Conservation (phyloP, 192 early-diverging fungal genomes). For the Chytriomyces sp. region DNA sequence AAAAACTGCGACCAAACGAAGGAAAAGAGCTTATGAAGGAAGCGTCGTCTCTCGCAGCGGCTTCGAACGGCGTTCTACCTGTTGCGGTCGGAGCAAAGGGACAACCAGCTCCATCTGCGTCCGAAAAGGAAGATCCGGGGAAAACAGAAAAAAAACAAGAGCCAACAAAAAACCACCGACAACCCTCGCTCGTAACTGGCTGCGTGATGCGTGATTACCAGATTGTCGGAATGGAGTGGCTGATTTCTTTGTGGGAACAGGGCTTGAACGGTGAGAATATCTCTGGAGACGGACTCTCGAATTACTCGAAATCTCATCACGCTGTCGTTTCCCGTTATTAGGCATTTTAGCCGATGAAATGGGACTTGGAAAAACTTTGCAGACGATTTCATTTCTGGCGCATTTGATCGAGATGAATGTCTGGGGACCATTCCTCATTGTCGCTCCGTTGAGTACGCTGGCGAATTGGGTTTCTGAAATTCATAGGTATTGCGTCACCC, state of each 20-base stretch:
- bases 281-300: background rate
- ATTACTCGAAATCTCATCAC: background rate
- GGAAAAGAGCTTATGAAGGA: constrained; percentile 21
- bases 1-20: constrained; percentile 28
- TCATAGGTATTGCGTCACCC: constrained; percentile 56
- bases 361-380: constrained; percentile 94
- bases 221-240: constrained; percentile 93
- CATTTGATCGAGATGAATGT: constrained; percentile 78
- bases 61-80: background rate
- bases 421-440: constrained; percentile 87
- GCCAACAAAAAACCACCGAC: constrained; percentile 16
- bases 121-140: background rate
- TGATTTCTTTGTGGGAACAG: constrained; percentile 93
- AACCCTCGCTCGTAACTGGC: constrained; percentile 44
- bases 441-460: constrained; percentile 87
- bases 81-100: constrained; percentile 22
- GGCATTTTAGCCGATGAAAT: constrained; percentile 92
- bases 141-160: background rate
- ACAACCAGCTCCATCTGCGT: background rate
- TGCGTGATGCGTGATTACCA: constrained; percentile 86
- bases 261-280: constrained; percentile 78
- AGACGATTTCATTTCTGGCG: constrained; percentile 90
- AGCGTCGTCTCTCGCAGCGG: constrained; percentile 6
- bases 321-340: background rate
- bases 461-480: constrained; percentile 94